These are phyloP conservation scores for Gossypium gossypioides DNA, from an alignment of 441 rosid genomes.

Conservation along the genomic window DNA sequence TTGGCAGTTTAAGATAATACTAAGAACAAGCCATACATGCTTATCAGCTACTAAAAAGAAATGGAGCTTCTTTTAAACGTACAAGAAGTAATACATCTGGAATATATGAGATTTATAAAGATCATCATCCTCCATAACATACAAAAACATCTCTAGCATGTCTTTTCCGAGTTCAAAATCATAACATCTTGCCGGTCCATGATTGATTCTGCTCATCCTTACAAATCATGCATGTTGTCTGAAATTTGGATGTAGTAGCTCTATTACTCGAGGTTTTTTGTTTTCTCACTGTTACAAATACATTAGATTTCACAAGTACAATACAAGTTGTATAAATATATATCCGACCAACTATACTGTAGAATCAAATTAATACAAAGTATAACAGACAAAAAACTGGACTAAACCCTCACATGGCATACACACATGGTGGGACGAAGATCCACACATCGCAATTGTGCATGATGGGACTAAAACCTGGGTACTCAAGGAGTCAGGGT, in stretches of 20 bases:
- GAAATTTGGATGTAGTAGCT: background rate
- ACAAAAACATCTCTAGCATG: background rate
- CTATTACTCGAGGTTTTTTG: background rate
- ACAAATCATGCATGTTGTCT: background rate
- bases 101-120: background rate
- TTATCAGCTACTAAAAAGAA: background rate
- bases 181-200: background rate
- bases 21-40: background rate
- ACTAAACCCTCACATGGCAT: background rate
- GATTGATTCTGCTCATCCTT: background rate
- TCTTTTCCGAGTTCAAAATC: background rate
- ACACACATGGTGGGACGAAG: background rate
- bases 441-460: background rate
- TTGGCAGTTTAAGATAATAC: background rate
- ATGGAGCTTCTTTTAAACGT: background rate
- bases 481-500: background rate
- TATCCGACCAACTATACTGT: background rate
- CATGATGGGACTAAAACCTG: background rate
- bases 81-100: background rate
- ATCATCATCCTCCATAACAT: background rate
- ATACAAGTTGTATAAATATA: background rate
- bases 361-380: background rate
- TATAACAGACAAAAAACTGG: background rate
- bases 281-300: background rate
- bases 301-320: background rate